Evolutionary conservation across 371 early-diverging fungal species (phyloP), one percentile per base, ranked within the genome.

Genomic region (Actinomortierella wolfii): DNA sequence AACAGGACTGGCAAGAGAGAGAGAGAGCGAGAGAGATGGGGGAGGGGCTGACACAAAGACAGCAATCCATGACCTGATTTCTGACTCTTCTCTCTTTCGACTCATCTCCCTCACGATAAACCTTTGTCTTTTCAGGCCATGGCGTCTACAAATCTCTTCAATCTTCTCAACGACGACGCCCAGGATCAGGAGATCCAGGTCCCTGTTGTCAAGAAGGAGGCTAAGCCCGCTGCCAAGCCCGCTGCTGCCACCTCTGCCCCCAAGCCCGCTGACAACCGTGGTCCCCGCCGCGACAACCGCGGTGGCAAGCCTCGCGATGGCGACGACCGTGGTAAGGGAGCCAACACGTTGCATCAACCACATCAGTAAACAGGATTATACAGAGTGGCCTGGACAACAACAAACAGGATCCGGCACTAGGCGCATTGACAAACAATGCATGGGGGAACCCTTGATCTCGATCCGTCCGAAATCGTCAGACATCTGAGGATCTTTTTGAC

Each of bases 121-220:
- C 34, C 34, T 34, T 34, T 11, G 4, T 34, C 5, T 39, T 45
- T 11, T 25, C 50, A 73, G 73, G 73, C 73, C 61, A 73, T 73
- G 73, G 67, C 73, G 73, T 66, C 73, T 66, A 62, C 67, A 73
- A 73, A 73, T 63, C 57, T 62, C 67, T 73, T 73, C 66, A 67
- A 66, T 63, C 73, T 73, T 67, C 73, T 73, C 73, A 73, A 73
- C 73, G 73, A 73, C 73, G 73, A 73, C 73, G 73, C 73, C 59
- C 67, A 58, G 67, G 73, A 73, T 66, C 73, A 73, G 73, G 56
- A 54, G 67, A 73, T 73, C 67, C 67, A 66, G 67, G 56, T 73
- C 73, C 73, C 73, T 42, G 73, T 53, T 40, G 73, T 46, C 73
- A 73, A 66, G 73, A 73, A 73, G 73, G 73, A 73, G 40, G 67